phyloP scores from a whole-genome alignment of 2,329 filamentous ascomycete species.

The Fusarium aywerte region DNA sequence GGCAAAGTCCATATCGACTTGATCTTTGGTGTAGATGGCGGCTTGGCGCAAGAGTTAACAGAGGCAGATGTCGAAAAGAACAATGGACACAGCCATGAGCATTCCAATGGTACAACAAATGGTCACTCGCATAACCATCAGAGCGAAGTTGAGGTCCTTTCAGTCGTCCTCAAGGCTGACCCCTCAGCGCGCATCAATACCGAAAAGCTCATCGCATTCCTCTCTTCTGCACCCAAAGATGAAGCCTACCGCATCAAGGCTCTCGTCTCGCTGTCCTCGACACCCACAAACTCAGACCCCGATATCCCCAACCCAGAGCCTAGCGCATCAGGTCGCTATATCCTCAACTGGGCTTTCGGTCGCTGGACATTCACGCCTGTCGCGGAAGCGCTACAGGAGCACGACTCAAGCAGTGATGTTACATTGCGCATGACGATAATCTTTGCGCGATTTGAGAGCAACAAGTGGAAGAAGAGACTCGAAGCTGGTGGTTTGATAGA shows the following conservation, averaged over 20 bases:
- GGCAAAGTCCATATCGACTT: constrained; percentile 82
- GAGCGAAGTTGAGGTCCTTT: constrained; percentile 92
- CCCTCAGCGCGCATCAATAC: constrained; percentile 60
- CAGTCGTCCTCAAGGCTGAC: constrained; percentile 71
- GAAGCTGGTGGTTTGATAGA: constrained; percentile 67
- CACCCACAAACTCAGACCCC: constrained; percentile 63
- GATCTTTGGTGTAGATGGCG: constrained; percentile 88
- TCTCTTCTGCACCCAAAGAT: constrained; percentile 84
- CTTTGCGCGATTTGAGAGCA: constrained; percentile 76
- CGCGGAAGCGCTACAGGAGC: constrained; percentile 56
- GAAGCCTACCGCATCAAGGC: constrained; percentile 97
- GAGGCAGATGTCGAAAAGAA: constrained; percentile 52
- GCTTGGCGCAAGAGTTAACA: constrained; percentile 69
- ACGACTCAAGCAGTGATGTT: constrained; percentile 65
- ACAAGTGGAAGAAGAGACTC: constrained; percentile 80
- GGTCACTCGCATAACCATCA: constrained; percentile 68
- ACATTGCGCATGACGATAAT: constrained; percentile 79
- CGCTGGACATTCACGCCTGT: constrained; percentile 87
- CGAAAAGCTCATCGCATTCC: constrained; percentile 72
- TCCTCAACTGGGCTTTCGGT: constrained; percentile 98
- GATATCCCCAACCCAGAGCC: constrained; percentile 53
- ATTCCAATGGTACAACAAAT: constrained; percentile 53
- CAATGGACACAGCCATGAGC: constrained; percentile 50
- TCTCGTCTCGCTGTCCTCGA: constrained; percentile 60
- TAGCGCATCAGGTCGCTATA: constrained; percentile 68